Evolutionary conservation across 345 rosid species (phyloP), one percentile per base, ranked within the genome.

Genomic region (Bruguiera parviflora): DNA sequence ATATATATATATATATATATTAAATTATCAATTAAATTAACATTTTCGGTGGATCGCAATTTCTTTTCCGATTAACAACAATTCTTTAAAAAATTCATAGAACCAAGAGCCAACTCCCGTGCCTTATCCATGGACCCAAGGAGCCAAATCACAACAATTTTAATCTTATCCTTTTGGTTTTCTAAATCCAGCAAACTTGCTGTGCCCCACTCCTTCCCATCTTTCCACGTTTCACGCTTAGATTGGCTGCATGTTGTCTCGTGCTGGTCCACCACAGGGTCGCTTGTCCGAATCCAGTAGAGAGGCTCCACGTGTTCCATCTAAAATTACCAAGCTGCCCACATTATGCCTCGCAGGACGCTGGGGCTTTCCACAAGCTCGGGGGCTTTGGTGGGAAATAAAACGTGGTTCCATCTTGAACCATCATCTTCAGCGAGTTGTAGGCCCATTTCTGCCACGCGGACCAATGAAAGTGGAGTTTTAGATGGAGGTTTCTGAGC

Each of bases 401-500:
- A 27, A 0, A 3, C 3, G 59, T 27, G 29, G 16, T 9, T 15
- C 35, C 49, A 49, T 49, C 32, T 5, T 5, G 25, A 39, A 22
- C 47, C 65, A 19, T 8, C 21, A 10, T 6, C 6, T n/a, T 20
- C 28, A 10, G 5, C 16, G 20, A 10, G 18, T 0, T 11, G 71
- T 64, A 63, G 80, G 78, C 0, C 72, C 75, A 13, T 5, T 25
- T 46, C 24, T 5, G 43, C 25, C 66, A 73, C 53, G 75, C 78
- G 82, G 82, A 32, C 71, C 68, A 73, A 80, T 78, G 53, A 58
- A 32, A 46, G 7, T 22, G 5, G 18, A 61, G 81, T 60, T 82
- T 85, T 81, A 71, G 87, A 87, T 85, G 85, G 84, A 60, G 77
- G 24, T 11, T 5, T 74, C 47, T 69, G 71, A 70, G 64, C 87